Conservation (phyloP, 2,329 filamentous ascomycete species). For the Hortaea werneckii region DNA sequence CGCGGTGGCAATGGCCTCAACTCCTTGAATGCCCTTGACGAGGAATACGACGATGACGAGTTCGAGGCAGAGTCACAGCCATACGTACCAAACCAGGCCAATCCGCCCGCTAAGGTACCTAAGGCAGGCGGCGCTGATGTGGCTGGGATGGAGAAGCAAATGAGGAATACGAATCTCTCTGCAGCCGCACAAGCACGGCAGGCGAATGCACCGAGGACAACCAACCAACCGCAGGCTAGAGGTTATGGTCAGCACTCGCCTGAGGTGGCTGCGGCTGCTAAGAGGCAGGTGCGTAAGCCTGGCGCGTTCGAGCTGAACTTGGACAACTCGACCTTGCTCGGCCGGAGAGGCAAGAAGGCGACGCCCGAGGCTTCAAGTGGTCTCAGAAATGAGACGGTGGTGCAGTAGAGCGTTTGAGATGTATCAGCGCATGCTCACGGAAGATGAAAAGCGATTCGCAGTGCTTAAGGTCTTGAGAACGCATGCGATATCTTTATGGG, state of each 20-base stretch:
- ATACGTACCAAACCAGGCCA: constrained; percentile 37
- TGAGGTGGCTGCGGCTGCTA: constrained; percentile 71
- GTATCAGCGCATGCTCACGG: neutral
- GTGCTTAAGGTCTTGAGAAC: neutral
- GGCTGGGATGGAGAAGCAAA: constrained; percentile 70
- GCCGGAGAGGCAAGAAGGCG: constrained; percentile 51
- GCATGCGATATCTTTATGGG: neutral
- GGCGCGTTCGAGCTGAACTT: constrained; percentile 87
- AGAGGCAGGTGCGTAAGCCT: constrained; percentile 64
- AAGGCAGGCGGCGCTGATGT: constrained; percentile 50
- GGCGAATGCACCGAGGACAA: constrained; percentile 36
- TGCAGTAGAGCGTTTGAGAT: constrained; percentile 3
- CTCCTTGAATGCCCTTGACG: constrained; percentile 54
- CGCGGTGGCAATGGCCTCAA: constrained; percentile 54
- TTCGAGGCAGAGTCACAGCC: constrained; percentile 49
- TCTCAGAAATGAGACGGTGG: constrained; percentile 31
- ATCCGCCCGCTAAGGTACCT: constrained; percentile 54
- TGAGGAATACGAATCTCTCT: constrained; percentile 71
- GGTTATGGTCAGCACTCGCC: constrained; percentile 88
- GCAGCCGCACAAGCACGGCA: constrained; percentile 54
- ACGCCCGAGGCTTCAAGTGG: constrained; percentile 27
- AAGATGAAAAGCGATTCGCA: neutral
- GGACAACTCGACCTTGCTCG: constrained; percentile 80
- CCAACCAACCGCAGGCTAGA: constrained; percentile 43
- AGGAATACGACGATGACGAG: constrained; percentile 54